Base-by-base conservation (phyloP, 148 eudicot species). In the Fagopyrum esculentum region DNA sequence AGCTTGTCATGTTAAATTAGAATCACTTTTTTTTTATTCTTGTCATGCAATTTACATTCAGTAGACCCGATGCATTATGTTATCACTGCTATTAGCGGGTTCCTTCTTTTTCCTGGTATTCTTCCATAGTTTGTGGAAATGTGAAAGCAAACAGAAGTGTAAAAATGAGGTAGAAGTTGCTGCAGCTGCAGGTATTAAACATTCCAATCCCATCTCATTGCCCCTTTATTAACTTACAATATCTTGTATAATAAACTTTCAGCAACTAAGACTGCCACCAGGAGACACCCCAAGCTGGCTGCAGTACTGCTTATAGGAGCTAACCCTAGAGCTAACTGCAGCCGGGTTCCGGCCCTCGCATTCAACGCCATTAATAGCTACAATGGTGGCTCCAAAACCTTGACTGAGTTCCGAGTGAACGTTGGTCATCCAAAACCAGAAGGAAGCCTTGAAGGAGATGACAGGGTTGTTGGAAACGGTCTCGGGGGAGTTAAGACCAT, bases 381-480 rank as follows among this genome's bases (percentile, higher is more conserved):
- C 15, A n/a, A 82, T 87, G 0, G 90, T 86, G 3, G 84, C 86
- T 8, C 96, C 90, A n/a, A 90, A 91, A 0, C 96, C 93, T 77
- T 84, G 84, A 0, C 82, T 83, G 0, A 86, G 46, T 1, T 73
- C 69, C 0, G 77, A 45, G 54, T 91, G 89, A 16, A 79, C 81
- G 11, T 77, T 56, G 9, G n/a, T 78, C 86, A 78, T 83, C 91
- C 88, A 89, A 48, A 47, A 91, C 96, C 96, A 91, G 40, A 91
- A 26, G 8, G 86, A 76, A 0, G 90, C 56, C 74, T 84, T 83
- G 81, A 87, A 91, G 9, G 97, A 80, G 4, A 83, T 71, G 19
- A 77, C 74, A 0, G 77, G 46, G 55, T 90, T 83, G 8, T 73
- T 75, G 16, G 86, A 86, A 45, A 87, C 90, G 0, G 26, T 83